phyloP scores from a whole-genome alignment of 805 yeast species.

The Ogataea paradorogensis region DNA sequence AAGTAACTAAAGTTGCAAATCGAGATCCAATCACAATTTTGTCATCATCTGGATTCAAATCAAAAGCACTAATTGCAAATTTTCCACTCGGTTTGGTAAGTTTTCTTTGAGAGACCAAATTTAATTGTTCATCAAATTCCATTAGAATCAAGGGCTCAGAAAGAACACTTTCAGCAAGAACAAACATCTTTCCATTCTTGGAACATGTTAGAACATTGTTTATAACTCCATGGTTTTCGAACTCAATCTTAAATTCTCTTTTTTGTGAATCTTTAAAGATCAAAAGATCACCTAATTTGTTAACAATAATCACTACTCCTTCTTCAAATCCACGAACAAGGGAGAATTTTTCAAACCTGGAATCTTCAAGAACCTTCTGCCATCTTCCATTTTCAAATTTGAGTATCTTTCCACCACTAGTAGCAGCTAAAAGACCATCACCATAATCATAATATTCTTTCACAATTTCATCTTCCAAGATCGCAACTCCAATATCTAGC shows the following conservation, averaged over 20 bases:
- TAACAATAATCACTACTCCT: constrained; percentile 27
- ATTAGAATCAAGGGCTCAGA: constrained; percentile 47
- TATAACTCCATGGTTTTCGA: constrained; percentile 36
- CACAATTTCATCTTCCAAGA: constrained; percentile 51
- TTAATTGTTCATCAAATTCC: constrained; percentile 33
- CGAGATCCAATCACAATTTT: constrained; percentile 68
- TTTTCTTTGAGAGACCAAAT: constrained; percentile 12
- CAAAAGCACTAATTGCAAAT: constrained; percentile 60
- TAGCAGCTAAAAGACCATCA: constrained; percentile 47
- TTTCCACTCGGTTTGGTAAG: constrained; percentile 31
- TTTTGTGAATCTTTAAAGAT: constrained; percentile 24
- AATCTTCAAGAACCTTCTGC: constrained; percentile 28
- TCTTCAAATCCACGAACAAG: constrained; percentile 25
- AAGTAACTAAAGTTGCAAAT: constrained; percentile 55
- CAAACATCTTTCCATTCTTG: constrained; percentile 29
- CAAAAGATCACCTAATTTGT: constrained; percentile 42
- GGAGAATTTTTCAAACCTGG: constrained; percentile 27
- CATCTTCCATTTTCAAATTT: constrained; percentile 31
- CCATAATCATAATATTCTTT: constrained; percentile 56
- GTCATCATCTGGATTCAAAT: constrained; percentile 36
- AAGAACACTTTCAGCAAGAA: constrained; percentile 66
- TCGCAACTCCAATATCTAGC: constrained; percentile 22
- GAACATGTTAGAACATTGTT: constrained; percentile 45
- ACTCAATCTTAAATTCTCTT: constrained; percentile 23
- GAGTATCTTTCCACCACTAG: constrained; percentile 58